Base-by-base conservation (phyloP, 106 monocot species). In the Phalaenopsis equestris region DNA sequence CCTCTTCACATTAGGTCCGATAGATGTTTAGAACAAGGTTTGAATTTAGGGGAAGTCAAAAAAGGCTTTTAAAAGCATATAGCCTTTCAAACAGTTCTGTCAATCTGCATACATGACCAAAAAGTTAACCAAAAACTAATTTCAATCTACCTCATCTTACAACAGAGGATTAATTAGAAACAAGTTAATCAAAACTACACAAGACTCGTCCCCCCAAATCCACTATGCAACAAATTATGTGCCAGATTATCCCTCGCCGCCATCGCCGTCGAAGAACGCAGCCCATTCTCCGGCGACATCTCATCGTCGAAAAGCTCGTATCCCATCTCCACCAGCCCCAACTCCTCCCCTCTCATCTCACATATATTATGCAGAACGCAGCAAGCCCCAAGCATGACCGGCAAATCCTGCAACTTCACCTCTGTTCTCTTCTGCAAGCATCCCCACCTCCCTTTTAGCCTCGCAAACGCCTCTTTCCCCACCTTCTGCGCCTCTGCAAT, bases 391-490 rank as follows among this genome's bases (percentile, higher is more conserved):
- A 97, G 81, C 47, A 97, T 87, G 19, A 84, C 89, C 1, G 97
- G 97, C 73, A 97, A 56, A 52, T 97, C 94, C 72, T 83, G 83
- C 16, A 97, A 86, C 85, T 97, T 97, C 64, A 92, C 92, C 86
- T 97, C 97, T 7, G 92, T 94, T 81, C 97, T 75, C 86, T 85
- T 94, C 89, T 97, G 97, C 85, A 97, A 72, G 84, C 97, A 97
- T 18, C 86, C 85, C 97, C 97, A 97, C 80, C 97, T 79, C 47
- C 85, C 81, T 82, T 97, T 97, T 16, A 97, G 75, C 80, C 87
- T 79, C 24, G 79, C 80, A 70, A 97, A 97, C 0, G 97, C 94
- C 24, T 87, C 90, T 42, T 48, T 83, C 9, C 90, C 91, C 2
- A 92, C 84, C 52, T 67, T 41, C 77, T 85, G 79, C 73, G 90